A percentile compares a stretch with the other conserved stretches of the same genome.
phyloP scores from a whole-genome alignment of 2,329 filamentous ascomycete species.

The Fusarium napiforme region DNA sequence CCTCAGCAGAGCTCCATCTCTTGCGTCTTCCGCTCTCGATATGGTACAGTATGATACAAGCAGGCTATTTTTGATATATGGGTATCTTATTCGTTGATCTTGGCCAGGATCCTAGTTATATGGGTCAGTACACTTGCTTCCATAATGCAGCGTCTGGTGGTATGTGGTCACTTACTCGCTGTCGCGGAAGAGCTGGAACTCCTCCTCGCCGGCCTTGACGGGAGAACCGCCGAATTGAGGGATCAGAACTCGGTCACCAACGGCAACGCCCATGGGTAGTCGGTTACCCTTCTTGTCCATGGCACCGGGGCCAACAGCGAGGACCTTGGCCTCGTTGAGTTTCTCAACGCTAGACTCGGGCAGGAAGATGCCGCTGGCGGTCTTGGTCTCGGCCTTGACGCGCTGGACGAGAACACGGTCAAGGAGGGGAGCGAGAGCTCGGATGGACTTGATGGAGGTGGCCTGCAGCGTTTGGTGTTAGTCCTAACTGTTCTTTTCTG shows the following conservation, averaged over 20 bases:
- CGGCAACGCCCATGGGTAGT: constrained; percentile 81
- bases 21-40: constrained; percentile 37
- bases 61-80: constrained; percentile 35
- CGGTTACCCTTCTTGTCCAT: constrained; percentile 91
- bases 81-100: constrained; percentile 88
- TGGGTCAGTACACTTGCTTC: constrained; percentile 21
- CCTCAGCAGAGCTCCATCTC: constrained; percentile 24
- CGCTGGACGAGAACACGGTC: constrained; percentile 99
- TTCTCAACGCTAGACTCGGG: constrained; percentile 98
- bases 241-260: constrained; percentile 94
- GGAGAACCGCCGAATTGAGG: constrained; percentile 95
- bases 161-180: constrained; percentile 80
- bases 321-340: constrained; percentile 95
- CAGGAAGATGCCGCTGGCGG: constrained; percentile 95
- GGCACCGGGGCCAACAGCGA: constrained; percentile 91
- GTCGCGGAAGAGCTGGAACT: constrained; percentile 96
- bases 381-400: constrained; percentile 96
- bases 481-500: not conserved
- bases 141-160: not conserved
- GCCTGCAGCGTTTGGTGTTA: constrained; percentile 55
- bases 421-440: constrained; percentile 91
- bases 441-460: constrained; percentile 91
- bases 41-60: constrained; percentile 54
- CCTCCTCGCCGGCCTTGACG: constrained; percentile 97
- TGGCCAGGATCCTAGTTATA: constrained; percentile 83